Evolutionary conservation across 306 rosid genomes (phyloP), one percentile per base, ranked within the genome.

Genomic region (Canavalia ensiformis): DNA sequence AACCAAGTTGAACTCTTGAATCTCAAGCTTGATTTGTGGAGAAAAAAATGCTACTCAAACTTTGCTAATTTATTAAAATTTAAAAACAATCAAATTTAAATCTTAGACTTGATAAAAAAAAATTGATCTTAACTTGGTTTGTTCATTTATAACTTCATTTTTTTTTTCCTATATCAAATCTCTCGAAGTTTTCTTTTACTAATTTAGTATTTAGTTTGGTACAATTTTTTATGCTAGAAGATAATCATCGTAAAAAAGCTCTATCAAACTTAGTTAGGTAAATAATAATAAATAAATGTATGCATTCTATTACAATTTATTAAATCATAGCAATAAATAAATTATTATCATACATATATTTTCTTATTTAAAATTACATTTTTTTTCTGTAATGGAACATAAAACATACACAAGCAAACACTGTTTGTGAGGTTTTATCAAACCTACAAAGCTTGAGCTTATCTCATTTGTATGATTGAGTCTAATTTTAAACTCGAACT

Each of bases 31-130:
- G 68, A 29, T 5, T 34, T 62, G 25, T 35, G 46, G 25, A 18
- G 25, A 62, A 34, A 62, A 35, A 62, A 60, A 33, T 62, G 29
- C 33, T 7, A 66, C 72, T 66, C 34, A 66, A 41, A 12, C 72
- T 66, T 6, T 35, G 6, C 25, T 41, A 7, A 41, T 42, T 41
- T 3, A 41, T n/a, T 37, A 9, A 2, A 57, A 63, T 4, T 12
- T 18, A 18, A 18, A 18, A 18, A 18, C 25, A 11, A 4, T 11
- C 8, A 63, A 34, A 6, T 35, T 59, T 37, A 37, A 63, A 63
- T 25, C 5, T 63, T 35, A 30, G 68, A 34, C 1, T 34, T 63
- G 46, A 11, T 35, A 4, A 35, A 63, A 63, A 35, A 11, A 0
- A 18, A 18, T 11, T 63, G 44, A 63, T 8, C 8, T 35, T 25